Conservation (phyloP, 2,329 filamentous ascomycete genomes). For the Fusarium sp. region DNA sequence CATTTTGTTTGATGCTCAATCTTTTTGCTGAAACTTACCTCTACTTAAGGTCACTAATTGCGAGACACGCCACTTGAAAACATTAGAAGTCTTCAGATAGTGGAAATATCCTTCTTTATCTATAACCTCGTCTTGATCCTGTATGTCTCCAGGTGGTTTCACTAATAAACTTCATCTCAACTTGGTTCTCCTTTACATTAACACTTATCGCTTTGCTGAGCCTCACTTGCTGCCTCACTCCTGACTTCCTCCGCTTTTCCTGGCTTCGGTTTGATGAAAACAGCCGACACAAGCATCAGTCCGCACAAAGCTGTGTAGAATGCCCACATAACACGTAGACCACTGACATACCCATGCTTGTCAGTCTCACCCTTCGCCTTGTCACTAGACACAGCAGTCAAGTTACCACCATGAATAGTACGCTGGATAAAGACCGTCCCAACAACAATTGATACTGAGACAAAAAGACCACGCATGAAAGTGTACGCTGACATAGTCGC, state of each 20-base stretch:
- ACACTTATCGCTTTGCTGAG: not conserved
- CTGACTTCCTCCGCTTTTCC: not conserved
- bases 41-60: rapidly evolving
- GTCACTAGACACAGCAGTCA: constrained; percentile 18
- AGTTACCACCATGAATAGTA: constrained; percentile 17
- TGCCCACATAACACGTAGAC: constrained; percentile 29
- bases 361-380: constrained; percentile 1
- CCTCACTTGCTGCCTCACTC: not conserved
- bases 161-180: not conserved
- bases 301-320: constrained; percentile 30
- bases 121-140: not conserved
- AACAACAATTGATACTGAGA: constrained; percentile 72
- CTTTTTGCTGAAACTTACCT: not conserved
- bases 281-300: constrained; percentile 15
- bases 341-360: constrained; percentile 25
- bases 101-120: not conserved
- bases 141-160: not conserved
- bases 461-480: constrained; percentile 73
- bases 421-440: constrained; percentile 77
- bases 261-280: constrained; percentile 26
- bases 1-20: not conserved
- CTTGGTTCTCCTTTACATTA: not conserved
- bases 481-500: constrained; percentile 71
- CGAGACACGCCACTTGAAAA: not conserved
- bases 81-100: not conserved